Percentiles rank a stretch among this genome's conserved stretches.
These are phyloP conservation scores for Infundibulicybe gibba DNA, from an alignment of 768 basidiomycete genomes.

Conservation along the genomic window DNA sequence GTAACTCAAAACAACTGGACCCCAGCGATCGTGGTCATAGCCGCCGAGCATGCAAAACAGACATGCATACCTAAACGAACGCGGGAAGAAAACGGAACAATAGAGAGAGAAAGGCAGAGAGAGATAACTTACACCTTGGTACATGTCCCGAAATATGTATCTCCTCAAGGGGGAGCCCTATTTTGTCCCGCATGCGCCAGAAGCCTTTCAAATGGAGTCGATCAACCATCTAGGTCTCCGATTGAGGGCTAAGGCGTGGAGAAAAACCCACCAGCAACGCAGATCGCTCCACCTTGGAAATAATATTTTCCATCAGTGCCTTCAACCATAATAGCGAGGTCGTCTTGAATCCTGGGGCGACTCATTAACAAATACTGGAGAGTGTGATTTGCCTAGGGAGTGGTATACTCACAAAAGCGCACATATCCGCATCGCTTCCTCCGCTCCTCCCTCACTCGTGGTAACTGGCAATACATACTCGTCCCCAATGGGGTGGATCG, in stretches of 20 bases:
- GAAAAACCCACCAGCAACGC: constrained; percentile 47
- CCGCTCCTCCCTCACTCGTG: constrained; percentile 31
- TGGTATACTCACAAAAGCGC: constrained; percentile 51
- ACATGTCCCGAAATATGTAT: constrained; percentile 71
- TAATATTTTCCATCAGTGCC: constrained; percentile 67
- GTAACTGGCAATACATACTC: constrained; percentile 48
- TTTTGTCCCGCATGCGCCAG: constrained; percentile 76
- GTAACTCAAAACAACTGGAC: too few relatives aligned
- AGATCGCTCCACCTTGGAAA: constrained; percentile 71
- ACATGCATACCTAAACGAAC: too few relatives aligned
- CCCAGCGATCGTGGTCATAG: too few relatives aligned
- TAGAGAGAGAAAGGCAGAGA: not conserved
- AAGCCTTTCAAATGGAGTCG: constrained; percentile 41
- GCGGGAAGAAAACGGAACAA: too few relatives aligned
- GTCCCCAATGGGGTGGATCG: constrained; percentile 42
- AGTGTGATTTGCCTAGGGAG: not conserved
- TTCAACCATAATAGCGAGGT: constrained; percentile 59
- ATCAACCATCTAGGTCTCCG: not conserved
- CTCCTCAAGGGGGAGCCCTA: constrained; percentile 67
- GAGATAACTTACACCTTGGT: constrained; percentile 55
- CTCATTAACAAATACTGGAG: not conserved
- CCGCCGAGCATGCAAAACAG: too few relatives aligned
- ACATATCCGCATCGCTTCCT: constrained; percentile 58
- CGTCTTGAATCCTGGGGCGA: constrained; percentile 45
- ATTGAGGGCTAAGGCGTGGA: not conserved